Percentiles rank a stretch among this genome's conserved stretches.
These are phyloP conservation scores for Solanum acaule DNA, from an alignment of 257 asterid genomes.

Conservation along the genomic window DNA sequence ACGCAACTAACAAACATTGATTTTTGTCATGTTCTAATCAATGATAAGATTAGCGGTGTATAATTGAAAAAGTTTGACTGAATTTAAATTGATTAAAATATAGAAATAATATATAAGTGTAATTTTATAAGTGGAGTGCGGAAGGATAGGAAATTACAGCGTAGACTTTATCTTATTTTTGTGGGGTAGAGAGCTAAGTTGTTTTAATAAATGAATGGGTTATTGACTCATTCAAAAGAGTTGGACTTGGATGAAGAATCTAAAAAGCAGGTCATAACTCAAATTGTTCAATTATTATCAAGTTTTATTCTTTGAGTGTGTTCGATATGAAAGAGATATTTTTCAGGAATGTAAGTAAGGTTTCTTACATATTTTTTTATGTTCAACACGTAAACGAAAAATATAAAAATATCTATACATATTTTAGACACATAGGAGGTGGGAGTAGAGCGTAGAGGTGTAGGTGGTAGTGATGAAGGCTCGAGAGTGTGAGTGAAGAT, in stretches of 20 bases:
- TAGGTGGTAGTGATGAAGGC: not conserved
- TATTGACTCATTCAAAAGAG: not conserved
- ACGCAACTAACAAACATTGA: not conserved
- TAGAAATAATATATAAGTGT: too few relatives aligned
- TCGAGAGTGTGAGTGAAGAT: not conserved
- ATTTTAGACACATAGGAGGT: not conserved
- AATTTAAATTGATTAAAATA: not conserved
- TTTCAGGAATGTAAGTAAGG: too few relatives aligned
- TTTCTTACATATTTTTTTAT: not conserved
- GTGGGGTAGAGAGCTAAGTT: rapidly evolving
- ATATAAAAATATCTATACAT: not conserved
- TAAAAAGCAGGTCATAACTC: not conserved
- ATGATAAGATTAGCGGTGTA: not conserved
- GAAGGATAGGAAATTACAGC: too few relatives aligned
- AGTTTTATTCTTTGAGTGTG: not conserved
- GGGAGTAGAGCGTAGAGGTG: not conserved
- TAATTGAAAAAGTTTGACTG: not conserved
- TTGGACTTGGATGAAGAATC: not conserved
- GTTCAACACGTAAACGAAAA: not conserved
- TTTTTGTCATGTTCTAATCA: not conserved
- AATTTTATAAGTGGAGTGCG: not conserved
- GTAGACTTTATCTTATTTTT: not conserved
- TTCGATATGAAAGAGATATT: not conserved
- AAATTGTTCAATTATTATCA: not conserved
- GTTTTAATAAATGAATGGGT: not conserved